phyloP scores from a whole-genome alignment of 805 yeast genomes.

The Schwanniomyces polymorphus region DNA sequence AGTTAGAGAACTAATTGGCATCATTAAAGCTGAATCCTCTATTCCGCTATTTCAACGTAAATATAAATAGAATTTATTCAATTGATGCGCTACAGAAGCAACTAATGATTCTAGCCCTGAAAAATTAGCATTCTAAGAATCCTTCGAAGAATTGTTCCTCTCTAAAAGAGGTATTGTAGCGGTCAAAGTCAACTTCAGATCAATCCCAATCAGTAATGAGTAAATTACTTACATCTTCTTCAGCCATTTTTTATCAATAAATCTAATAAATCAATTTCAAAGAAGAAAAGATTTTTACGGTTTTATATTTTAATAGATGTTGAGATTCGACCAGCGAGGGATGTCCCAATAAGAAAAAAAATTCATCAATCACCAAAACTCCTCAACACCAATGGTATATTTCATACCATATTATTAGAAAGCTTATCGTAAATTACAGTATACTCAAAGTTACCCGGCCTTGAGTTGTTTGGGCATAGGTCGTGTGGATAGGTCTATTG shows the following conservation, averaged over 20 bases:
- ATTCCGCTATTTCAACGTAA: background rate
- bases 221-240: constrained; percentile 10
- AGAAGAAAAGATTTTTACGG: background rate
- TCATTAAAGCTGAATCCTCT: background rate
- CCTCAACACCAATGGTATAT: constrained; percentile 1
- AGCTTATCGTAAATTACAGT: constrained; percentile 5
- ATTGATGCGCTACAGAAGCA: no score
- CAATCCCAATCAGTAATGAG: background rate
- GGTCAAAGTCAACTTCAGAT: background rate
- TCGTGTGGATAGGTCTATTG: background rate
- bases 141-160: background rate
- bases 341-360: background rate
- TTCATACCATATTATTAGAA: constrained; percentile 1
- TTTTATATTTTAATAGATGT: background rate
- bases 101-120: no score
- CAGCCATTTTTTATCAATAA: constrained; percentile 9
- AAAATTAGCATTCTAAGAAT: no score
- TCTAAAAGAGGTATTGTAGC: background rate
- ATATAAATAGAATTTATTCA: no score
- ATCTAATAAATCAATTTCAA: background rate
- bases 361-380: background rate
- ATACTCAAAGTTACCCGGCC: constrained; percentile 10
- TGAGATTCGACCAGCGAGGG: constrained; percentile 2
- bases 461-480: background rate
- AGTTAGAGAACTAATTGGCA: background rate